A percentile compares a stretch with the other conserved stretches of the same genome.
Evolutionary conservation across 345 rosid species (phyloP).

Genomic region (Conringia planisiliqua): DNA sequence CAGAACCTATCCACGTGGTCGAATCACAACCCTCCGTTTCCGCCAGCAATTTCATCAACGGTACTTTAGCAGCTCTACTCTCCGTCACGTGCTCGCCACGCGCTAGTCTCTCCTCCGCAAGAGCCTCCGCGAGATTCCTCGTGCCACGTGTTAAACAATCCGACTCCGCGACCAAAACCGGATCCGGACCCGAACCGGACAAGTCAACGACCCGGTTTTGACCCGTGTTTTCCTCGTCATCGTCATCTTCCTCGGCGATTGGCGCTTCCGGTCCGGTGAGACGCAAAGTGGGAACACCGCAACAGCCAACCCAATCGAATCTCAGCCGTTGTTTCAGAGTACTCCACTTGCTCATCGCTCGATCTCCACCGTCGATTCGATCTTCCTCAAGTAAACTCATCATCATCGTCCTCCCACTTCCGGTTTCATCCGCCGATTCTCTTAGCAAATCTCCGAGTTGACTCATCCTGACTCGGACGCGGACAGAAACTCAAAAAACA

Average conservation of each 20-base stretch:
- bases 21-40: constrained; percentile 23
- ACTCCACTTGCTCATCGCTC: constrained; percentile 47
- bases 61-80: constrained; percentile 28
- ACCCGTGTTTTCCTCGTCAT: constrained; percentile 12
- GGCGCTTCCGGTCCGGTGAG: constrained; percentile 34
- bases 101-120: constrained; percentile 71
- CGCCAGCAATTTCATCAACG: constrained; percentile 62
- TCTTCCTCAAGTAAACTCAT: constrained; percentile 27
- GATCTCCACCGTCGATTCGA: constrained; percentile 39
- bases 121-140: constrained; percentile 76
- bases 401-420: constrained; percentile 30
- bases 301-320: constrained; percentile 63
- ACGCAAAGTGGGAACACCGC: constrained; percentile 50
- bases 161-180: constrained; percentile 6
- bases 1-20: constrained; percentile 34
- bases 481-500: neutral
- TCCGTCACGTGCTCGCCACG: constrained; percentile 29
- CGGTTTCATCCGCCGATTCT: constrained; percentile 18
- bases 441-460: constrained; percentile 35
- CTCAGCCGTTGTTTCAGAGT: constrained; percentile 60
- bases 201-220: constrained; percentile 14
- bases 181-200: neutral
- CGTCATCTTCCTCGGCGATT: constrained; percentile 20
- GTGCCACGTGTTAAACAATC: constrained; percentile 29
- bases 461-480: constrained; percentile 23